Conservation (phyloP, 768 basidiomycete genomes). For the Tubosaeta brunneosetosa region DNA sequence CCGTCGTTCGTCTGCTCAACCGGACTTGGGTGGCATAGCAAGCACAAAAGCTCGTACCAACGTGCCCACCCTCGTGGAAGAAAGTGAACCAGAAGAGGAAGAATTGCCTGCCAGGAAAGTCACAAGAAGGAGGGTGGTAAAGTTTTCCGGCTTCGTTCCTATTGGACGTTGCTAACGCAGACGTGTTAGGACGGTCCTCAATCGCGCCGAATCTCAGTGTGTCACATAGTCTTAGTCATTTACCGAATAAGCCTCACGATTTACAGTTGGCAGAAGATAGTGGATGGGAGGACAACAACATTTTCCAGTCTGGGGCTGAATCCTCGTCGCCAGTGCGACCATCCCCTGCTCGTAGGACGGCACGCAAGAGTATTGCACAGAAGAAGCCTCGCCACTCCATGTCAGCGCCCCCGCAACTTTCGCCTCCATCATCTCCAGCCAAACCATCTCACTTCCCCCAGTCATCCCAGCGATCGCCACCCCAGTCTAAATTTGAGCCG, state of each 20-base stretch:
- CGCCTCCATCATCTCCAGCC: constrained; percentile 40
- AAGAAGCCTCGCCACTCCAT: constrained; percentile 64
- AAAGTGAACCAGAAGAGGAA: constrained; percentile 72
- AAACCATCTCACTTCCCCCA: constrained; percentile 22
- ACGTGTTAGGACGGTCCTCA: constrained; percentile 48
- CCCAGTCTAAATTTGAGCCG: constrained; percentile 55
- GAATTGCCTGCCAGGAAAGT: constrained; percentile 57
- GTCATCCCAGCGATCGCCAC: constrained; percentile 38
- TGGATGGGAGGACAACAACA: constrained; percentile 88
- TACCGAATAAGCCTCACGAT: constrained; percentile 3
- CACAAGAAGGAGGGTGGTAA: constrained; percentile 54
- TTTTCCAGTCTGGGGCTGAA: constrained; percentile 87
- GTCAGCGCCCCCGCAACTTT: constrained; percentile 62
- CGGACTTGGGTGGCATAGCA: constrained; percentile 51
- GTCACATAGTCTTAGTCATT: constrained; percentile 26
- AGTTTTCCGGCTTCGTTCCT: constrained; percentile 6
- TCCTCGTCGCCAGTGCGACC: constrained; percentile 75
- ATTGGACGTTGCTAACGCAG: constrained; percentile 1
- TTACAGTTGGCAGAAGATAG: constrained; percentile 54
- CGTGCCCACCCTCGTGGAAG: constrained; percentile 53
- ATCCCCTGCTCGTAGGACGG: constrained; percentile 46
- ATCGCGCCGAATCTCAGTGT: constrained; percentile 52
- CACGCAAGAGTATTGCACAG: constrained; percentile 35
- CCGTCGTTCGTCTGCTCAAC: constrained; percentile 75
- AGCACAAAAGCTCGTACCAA: constrained; percentile 32